Conservation (phyloP, 441 rosid species). For the Pelargonium fulgidum region DNA sequence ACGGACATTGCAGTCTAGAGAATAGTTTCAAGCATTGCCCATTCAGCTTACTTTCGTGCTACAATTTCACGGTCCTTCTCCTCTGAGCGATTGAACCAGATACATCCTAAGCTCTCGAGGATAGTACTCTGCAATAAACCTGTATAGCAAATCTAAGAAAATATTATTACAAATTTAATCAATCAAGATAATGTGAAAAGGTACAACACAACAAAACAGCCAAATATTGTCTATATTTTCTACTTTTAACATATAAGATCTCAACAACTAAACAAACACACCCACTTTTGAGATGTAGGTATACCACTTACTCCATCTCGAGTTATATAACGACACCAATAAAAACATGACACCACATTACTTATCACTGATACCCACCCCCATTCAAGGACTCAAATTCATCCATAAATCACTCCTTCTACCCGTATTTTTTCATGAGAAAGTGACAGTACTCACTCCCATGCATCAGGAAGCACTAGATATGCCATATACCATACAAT, state of each 20-base stretch:
- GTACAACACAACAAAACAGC: too few relatives aligned
- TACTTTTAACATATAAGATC: too few relatives aligned
- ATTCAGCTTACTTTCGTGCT: constrained; percentile 65
- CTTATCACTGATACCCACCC: too few relatives aligned
- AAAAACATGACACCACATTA: too few relatives aligned
- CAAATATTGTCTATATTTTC: too few relatives aligned
- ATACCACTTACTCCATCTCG: too few relatives aligned
- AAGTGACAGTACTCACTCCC: not conserved
- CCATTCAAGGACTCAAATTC: not conserved
- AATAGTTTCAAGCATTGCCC: constrained; percentile 5
- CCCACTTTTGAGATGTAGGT: too few relatives aligned
- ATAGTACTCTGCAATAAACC: constrained; percentile 91
- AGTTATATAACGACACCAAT: too few relatives aligned
- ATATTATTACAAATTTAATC: not conserved
- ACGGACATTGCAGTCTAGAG: constrained; percentile 7
- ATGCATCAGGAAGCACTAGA: not conserved
- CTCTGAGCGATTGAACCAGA: constrained; percentile 94
- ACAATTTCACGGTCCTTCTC: constrained; percentile 95
- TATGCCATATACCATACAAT: not conserved
- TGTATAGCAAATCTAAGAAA: constrained; percentile 23
- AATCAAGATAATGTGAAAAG: too few relatives aligned
- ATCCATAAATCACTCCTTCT: not conserved
- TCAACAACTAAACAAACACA: too few relatives aligned
- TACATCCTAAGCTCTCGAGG: constrained; percentile 92
- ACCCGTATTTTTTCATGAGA: not conserved